Conservation (phyloP, 331 rosid genomes). For the Dryas integrifolia region DNA sequence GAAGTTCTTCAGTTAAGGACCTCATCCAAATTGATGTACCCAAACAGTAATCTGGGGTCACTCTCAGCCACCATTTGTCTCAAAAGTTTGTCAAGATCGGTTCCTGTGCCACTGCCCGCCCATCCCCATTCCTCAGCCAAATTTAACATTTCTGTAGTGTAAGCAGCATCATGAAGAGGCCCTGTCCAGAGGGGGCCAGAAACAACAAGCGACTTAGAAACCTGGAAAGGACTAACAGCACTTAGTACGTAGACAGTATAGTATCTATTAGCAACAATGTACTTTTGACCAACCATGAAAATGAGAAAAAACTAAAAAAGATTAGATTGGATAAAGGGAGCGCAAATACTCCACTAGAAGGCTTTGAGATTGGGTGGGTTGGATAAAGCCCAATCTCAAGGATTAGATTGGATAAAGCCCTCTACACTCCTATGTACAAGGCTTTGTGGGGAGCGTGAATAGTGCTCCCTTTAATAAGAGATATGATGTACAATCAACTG, state of each 20-base stretch:
- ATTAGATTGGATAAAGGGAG: not conserved
- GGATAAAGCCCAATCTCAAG: too few relatives aligned
- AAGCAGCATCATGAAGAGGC: slow-evolving; percentile 71
- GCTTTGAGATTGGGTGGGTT: too few relatives aligned
- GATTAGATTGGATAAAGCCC: not conserved
- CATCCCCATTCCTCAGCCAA: slow-evolving; percentile 83
- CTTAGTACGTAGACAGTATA: not conserved
- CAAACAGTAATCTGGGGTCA: slow-evolving; percentile 75
- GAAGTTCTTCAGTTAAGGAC: slow-evolving; percentile 32
- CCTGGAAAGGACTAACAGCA: slow-evolving; percentile 37
- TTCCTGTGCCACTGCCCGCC: slow-evolving; percentile 51
- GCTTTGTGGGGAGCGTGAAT: not conserved
- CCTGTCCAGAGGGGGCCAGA: slow-evolving; percentile 99
- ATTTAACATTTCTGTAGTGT: slow-evolving; percentile 57
- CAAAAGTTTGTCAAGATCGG: slow-evolving; percentile 73
- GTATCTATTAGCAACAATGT: not conserved
- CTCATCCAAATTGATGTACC: slow-evolving; percentile 89
- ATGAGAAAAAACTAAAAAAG: not conserved
- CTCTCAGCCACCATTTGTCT: slow-evolving; percentile 81
- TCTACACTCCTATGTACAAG: not conserved
- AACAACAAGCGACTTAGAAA: slow-evolving; percentile 56
- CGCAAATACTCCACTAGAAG: not conserved
- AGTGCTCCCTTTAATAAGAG: not conserved
- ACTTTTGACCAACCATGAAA: not conserved
- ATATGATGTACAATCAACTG: not conserved